Evolutionary conservation across 2,329 filamentous ascomycete species (phyloP), one percentile per base, ranked within the genome.

Genomic region (Endothia cerciana): DNA sequence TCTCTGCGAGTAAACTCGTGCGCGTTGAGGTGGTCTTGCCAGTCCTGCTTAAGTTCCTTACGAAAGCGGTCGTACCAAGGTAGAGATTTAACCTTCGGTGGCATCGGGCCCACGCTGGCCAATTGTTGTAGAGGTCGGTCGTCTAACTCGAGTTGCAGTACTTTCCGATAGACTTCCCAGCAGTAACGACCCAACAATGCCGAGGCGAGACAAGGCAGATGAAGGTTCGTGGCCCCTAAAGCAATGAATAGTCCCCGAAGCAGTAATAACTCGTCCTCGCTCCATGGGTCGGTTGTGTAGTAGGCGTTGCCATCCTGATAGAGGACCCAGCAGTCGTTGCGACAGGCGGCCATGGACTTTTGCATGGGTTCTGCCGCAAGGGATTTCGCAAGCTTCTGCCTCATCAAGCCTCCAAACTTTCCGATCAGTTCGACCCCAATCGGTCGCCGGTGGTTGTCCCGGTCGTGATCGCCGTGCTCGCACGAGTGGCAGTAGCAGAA

Each of bases 401-500:
- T 68, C 40, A 76, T 64, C 25, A 73, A 65, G 28, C 73, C 74
- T 17, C 73, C 73, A 17, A 80, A 68, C 17, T 78, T 77, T 15
- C 74, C 77, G n/a, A 77, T 73, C 62, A 74, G 72, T 45, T 83
- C 81, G n/a, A 87, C 77, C 3, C 83, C 85, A 70, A 87, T 84
- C 3, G 81, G 77, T 58, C 80, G 83, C 41, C 82, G 80, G 70
- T 86, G 84, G 66, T 85, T 84, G 60, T 83, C 82, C 7, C 76
- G 73, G 63, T 85, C 83, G 61, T 86, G 87, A 63, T 87, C 85
- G 56, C 85, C 86, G 68, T 88, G 86, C 71, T 88, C 86, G 66
- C 86, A 88, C 15, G 85, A 86, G 72, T 87, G 83, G 60, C 84
- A 84, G 71, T 81, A 85, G 74, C 86, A 88, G 61, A 87, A 82